phyloP scores from a whole-genome alignment of 495 filamentous ascomycete genomes.

The Penicillium herquei region DNA sequence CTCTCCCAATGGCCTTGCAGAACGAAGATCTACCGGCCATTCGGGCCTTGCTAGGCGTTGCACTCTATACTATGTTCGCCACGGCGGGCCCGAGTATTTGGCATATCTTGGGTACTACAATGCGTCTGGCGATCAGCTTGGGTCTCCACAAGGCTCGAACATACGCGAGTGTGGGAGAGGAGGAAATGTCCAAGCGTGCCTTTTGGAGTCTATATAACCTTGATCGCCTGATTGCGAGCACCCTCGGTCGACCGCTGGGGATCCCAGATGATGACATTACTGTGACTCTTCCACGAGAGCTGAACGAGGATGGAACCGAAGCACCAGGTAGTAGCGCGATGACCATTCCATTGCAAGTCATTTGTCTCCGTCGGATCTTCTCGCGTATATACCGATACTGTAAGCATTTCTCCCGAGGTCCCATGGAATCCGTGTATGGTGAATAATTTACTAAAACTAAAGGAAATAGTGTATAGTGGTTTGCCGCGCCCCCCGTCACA shows the following conservation, averaged over 20 bases:
- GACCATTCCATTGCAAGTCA: constrained; percentile 51
- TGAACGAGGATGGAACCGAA: constrained; percentile 45
- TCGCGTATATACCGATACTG: constrained; percentile 46
- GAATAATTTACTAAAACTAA: not conserved
- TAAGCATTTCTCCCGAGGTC: constrained; percentile 21
- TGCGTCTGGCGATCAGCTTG: constrained; percentile 49
- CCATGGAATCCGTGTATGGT: no score
- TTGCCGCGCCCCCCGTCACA: constrained; percentile 33
- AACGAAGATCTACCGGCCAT: constrained; percentile 45
- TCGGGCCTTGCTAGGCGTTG: constrained; percentile 47
- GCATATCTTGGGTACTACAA: constrained; percentile 49
- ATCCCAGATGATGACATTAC: constrained; percentile 52
- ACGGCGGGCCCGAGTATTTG: constrained; percentile 51
- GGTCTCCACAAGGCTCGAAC: constrained; percentile 48
- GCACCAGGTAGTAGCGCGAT: constrained; percentile 38
- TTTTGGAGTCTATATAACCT: constrained; percentile 56
- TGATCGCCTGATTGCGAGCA: constrained; percentile 50
- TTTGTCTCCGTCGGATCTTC: constrained; percentile 48
- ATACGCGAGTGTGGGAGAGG: constrained; percentile 30
- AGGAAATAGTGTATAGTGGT: constrained; percentile 43
- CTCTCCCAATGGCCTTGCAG: constrained; percentile 37
- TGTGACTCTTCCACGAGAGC: constrained; percentile 42
- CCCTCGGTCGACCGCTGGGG: constrained; percentile 47
- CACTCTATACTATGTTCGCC: constrained; percentile 51
- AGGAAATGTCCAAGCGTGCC: constrained; percentile 50